These are phyloP conservation scores for Globisporangium alternatum DNA, from an alignment of 352 stramenopile genomes.

Conservation along the genomic window DNA sequence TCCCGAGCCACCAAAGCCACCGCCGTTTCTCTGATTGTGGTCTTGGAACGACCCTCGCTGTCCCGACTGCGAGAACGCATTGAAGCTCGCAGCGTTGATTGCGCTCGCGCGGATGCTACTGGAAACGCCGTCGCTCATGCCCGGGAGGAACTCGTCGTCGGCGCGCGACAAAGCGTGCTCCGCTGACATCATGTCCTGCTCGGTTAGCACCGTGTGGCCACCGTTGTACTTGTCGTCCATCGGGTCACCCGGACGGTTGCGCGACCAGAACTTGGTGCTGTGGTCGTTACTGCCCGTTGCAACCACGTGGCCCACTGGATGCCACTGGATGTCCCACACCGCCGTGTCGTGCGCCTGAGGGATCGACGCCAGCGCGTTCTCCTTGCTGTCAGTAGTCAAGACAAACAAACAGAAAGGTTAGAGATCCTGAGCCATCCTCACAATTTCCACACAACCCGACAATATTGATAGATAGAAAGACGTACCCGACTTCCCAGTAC, in stretches of 20 bases:
- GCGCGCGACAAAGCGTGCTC: conserved; percentile 17
- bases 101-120: conserved; percentile 57
- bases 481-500: conserved; percentile 96
- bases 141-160: conserved; percentile 53
- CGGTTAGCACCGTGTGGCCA: conserved; percentile 64
- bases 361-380: conserved; percentile 80
- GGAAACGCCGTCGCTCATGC: conserved; percentile 54
- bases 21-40: conserved; percentile 6
- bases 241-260: conserved; percentile 91
- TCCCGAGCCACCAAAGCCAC: conserved; percentile 20
- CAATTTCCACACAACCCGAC: background rate
- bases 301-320: conserved; percentile 95
- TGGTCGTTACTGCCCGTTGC: conserved; percentile 96
- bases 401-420: background rate
- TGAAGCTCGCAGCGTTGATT: conserved; percentile 73
- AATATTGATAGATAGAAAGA: conserved; percentile 9
- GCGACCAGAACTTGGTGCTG: conserved; percentile 97
- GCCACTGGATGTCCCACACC: conserved; percentile 98
- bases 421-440: background rate
- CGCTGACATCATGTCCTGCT: conserved; percentile 48
- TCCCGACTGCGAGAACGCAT: conserved; percentile 49
- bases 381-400: conserved; percentile 43
- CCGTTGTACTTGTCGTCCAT: conserved; percentile 91
- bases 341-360: conserved; percentile 95
- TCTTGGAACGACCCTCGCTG: conserved; percentile 22